phyloP scores from a whole-genome alignment of 2,329 filamentous ascomycete species.

The Colletotrichum tamarilloi region DNA sequence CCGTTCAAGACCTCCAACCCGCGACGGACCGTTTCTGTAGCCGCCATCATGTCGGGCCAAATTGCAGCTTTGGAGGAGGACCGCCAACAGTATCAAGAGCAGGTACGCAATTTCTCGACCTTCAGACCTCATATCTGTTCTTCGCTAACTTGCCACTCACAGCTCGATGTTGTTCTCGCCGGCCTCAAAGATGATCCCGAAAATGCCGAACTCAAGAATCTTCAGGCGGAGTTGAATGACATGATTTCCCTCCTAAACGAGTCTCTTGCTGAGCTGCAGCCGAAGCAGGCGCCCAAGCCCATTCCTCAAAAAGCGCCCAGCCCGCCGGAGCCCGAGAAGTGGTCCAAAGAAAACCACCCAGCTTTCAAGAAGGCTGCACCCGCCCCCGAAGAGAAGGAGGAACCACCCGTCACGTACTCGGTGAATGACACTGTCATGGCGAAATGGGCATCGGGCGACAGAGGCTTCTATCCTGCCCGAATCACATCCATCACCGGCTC shows the following conservation, averaged over 20 bases:
- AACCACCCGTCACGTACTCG: slow-evolving; percentile 71
- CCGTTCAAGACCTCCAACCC: not conserved
- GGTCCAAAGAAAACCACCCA: slow-evolving; percentile 84
- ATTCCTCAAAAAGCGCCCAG: slow-evolving; percentile 55
- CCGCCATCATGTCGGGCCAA: slow-evolving; percentile 40
- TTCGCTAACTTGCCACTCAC: slow-evolving; percentile 37
- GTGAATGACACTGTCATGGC: slow-evolving; percentile 93
- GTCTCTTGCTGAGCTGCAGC: slow-evolving; percentile 83
- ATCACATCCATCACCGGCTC: slow-evolving; percentile 96
- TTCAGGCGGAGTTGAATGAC: slow-evolving; percentile 84
- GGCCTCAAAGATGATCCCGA: slow-evolving; percentile 85
- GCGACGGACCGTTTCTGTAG: not conserved
- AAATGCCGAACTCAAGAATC: slow-evolving; percentile 79
- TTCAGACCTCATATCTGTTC: not conserved
- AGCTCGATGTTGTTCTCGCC: slow-evolving; percentile 82
- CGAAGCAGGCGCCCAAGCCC: slow-evolving; percentile 58
- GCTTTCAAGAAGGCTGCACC: slow-evolving; percentile 70
- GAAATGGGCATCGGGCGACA: slow-evolving; percentile 91
- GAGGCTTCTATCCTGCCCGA: slow-evolving; percentile 88
- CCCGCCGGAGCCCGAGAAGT: slow-evolving; percentile 74
- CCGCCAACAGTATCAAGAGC: slow-evolving; percentile 65
- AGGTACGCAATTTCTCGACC: slow-evolving; percentile 52
- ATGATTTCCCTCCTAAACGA: slow-evolving; percentile 83
- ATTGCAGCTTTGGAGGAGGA: slow-evolving; percentile 62
- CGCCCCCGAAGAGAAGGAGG: slow-evolving; percentile 62